These are phyloP conservation scores for Quercus suber DNA, from an alignment of 306 rosid genomes.

Conservation along the genomic window DNA sequence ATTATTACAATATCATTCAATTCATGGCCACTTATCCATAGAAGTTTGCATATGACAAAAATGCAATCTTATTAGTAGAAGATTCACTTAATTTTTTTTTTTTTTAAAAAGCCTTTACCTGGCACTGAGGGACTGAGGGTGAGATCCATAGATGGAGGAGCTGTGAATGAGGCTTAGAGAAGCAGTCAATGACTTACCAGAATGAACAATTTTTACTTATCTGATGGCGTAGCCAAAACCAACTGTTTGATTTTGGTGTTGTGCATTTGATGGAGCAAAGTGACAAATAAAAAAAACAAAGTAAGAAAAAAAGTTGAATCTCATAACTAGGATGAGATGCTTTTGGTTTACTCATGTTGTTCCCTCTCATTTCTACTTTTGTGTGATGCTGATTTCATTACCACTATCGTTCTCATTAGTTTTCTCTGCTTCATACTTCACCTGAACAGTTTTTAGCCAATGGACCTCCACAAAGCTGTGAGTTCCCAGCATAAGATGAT, in stretches of 20 bases:
- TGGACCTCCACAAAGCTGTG: constrained; percentile 40
- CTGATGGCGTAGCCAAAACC: constrained; percentile 59
- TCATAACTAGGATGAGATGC: no score
- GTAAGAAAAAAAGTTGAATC: background rate
- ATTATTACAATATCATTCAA: no score
- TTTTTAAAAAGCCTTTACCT: constrained; percentile 27
- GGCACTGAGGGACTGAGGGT: constrained; percentile 30
- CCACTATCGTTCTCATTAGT: background rate
- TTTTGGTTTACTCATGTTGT: no score
- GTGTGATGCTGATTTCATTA: background rate
- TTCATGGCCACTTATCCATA: no score
- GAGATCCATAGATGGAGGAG: constrained; percentile 60
- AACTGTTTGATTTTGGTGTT: background rate
- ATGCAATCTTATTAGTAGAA: no score
- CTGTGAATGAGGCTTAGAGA: constrained; percentile 51
- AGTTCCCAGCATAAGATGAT: constrained; percentile 30
- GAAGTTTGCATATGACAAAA: background rate
- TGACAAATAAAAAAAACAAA: background rate
- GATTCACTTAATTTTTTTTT: no score
- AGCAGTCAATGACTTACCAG: constrained; percentile 42
- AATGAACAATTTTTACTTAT: constrained; percentile 14
- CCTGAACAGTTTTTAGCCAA: background rate
- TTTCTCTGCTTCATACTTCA: background rate
- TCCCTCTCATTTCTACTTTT: no score
- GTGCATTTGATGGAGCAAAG: background rate